Evolutionary conservation across 257 asterid species (phyloP), one percentile per base, ranked within the genome.

Genomic region (Leptodermis oblonga): DNA sequence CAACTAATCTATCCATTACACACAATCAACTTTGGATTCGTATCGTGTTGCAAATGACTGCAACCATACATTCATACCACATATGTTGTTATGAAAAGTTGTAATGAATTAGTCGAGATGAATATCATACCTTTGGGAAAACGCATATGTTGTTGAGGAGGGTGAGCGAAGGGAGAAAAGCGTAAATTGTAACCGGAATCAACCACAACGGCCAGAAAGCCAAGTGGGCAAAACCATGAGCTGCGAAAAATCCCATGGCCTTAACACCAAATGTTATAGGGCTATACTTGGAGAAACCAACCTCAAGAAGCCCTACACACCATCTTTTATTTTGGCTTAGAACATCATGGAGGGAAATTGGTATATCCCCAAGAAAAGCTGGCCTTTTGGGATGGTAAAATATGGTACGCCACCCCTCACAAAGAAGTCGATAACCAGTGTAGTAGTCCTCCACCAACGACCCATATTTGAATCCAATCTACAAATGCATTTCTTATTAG

Each of bases 391-490:
- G 97, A 25, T 79, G 67, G 70, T 87, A 86, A 55, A 80, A 88
- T 65, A 86, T 34, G 8, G 96, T 87, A 52, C 73, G 81, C 97
- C 97, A 91, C 52, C 97, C 96, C 68, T 90, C 92, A 55, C 97
- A 86, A 10, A 82, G 92, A 51, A 90, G 80, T 60, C 70, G 60
- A 28, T 68, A 88, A 17, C 97, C 90, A 0, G 90, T 86, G 79
- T 85, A 85, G 33, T 43, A 87, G 80, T 90, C 97, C 80, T 90
- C 97, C 53, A 86, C 94, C 69, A 90, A 65, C 0, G 97, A 85
- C 8, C 97, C 96, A 67, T 90, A 90, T 52, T 87, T 75, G 65
- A 90, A 86, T 0, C 97, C 97, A n/a, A 85, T 75, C 96, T 88
- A 79, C 76, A 74, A 52, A 52, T 52, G 12, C n/a, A n/a, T n/a